Percentiles rank a stretch among this genome's conserved stretches.
These are phyloP conservation scores for Ophiostoma tasmaniense DNA, from an alignment of 2,329 filamentous ascomycete genomes.

Conservation along the genomic window DNA sequence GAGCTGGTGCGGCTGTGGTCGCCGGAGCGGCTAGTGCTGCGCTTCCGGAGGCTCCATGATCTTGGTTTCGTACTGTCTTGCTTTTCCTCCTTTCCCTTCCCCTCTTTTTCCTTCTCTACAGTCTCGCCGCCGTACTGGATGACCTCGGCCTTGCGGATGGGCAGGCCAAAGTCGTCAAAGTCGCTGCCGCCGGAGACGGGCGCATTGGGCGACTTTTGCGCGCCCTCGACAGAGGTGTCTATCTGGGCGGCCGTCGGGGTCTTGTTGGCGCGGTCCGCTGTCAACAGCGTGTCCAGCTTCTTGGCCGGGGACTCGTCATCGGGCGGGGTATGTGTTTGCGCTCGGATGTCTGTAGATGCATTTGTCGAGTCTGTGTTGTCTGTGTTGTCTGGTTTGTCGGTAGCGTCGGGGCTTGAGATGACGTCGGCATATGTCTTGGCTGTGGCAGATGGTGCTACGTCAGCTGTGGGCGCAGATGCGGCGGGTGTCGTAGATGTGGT, in stretches of 20 bases:
- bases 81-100: background rate
- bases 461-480: background rate
- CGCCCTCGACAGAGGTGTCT: background rate
- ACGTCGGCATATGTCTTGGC: background rate
- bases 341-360: background rate
- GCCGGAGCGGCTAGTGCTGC: conserved; percentile 17
- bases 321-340: background rate
- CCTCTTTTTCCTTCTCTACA: background rate
- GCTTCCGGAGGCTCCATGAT: conserved; percentile 15
- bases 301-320: conserved; percentile 15
- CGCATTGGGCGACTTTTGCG: conserved; percentile 13
- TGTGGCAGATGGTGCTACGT: background rate
- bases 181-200: conserved; percentile 22
- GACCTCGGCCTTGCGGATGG: conserved; percentile 39
- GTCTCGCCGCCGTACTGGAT: conserved; percentile 28
- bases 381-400: background rate
- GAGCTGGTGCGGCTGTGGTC: conserved; percentile 16
- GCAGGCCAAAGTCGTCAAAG: conserved; percentile 64
- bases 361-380: too few relatives aligned
- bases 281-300: conserved; percentile 14
- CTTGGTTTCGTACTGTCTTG: conserved; percentile 6
- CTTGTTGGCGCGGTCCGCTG: conserved; percentile 1
- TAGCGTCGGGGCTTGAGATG: background rate
- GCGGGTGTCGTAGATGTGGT: background rate
- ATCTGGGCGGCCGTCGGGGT: background rate